phyloP scores from a whole-genome alignment of 2,329 filamentous ascomycete species.

The Calonectria pseudoreteaudii region DNA sequence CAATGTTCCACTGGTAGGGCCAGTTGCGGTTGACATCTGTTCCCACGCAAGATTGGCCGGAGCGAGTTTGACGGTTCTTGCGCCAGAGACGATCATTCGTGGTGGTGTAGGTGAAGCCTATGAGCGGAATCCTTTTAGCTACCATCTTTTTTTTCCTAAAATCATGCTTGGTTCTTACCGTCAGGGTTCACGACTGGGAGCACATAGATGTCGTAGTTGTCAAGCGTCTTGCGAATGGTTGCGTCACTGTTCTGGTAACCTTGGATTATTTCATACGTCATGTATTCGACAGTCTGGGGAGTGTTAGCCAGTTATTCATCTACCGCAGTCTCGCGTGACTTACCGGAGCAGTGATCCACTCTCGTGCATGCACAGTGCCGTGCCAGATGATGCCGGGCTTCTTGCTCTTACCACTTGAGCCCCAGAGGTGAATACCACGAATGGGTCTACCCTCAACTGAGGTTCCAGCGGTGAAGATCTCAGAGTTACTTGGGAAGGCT shows the following conservation, averaged over 20 bases:
- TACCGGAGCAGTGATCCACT: constrained; percentile 70
- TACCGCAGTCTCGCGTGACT: constrained; percentile 44
- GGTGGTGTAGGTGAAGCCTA: constrained; percentile 55
- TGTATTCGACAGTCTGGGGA: background rate
- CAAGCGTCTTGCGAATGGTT: background rate
- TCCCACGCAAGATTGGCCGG: constrained; percentile 58
- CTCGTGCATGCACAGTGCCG: constrained; percentile 69
- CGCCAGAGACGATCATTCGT: constrained; percentile 70
- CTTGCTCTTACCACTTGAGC: constrained; percentile 54
- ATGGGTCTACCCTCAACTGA: background rate
- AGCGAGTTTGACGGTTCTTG: constrained; percentile 64
- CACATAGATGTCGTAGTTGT: background rate
- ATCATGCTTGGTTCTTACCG: background rate
- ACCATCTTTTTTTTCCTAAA: background rate
- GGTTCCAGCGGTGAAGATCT: background rate
- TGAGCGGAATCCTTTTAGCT: background rate
- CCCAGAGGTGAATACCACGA: constrained; percentile 57
- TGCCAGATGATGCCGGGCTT: constrained; percentile 68
- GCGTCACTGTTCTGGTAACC: background rate
- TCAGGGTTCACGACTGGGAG: background rate
- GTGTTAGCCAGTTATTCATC: background rate
- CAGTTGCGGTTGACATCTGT: constrained; percentile 72
- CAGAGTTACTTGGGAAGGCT: background rate
- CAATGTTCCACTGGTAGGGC: constrained; percentile 64
- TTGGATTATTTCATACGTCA: background rate